Percentiles rank a stretch among this genome's conserved stretches.
Evolutionary conservation across 2,329 filamentous ascomycete species (phyloP).

Genomic region (Colletotrichum scovillei): DNA sequence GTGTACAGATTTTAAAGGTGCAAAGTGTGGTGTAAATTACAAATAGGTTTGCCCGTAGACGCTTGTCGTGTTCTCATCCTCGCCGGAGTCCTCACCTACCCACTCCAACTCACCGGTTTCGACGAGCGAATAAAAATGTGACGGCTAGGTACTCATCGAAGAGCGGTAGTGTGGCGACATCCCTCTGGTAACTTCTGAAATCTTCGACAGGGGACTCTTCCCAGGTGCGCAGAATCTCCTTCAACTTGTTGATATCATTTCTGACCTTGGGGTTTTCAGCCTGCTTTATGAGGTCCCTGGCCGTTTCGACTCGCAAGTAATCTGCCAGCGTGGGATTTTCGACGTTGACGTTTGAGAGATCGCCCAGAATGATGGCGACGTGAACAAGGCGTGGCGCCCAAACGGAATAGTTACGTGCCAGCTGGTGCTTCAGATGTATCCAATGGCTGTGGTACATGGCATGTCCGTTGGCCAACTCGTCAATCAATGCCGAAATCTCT

Average conservation of each 20-base stretch:
- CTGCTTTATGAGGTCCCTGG: background rate
- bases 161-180: too few relatives aligned
- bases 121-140: background rate
- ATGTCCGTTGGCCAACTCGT: background rate
- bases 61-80: background rate
- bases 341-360: background rate
- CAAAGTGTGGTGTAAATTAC: too few relatives aligned
- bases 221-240: constrained; percentile 14
- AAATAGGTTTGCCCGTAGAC: background rate
- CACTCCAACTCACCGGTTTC: background rate
- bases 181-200: background rate
- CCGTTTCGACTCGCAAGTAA: constrained; percentile 10
- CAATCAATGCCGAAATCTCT: background rate
- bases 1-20: too few relatives aligned
- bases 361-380: background rate
- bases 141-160: too few relatives aligned
- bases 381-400: background rate
- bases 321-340: background rate
- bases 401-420: background rate
- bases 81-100: background rate
- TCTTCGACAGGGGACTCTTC: background rate
- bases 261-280: background rate
- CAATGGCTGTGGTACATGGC: constrained; percentile 6
- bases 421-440: constrained; percentile 1
- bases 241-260: background rate